Conservation (phyloP, 2,329 filamentous ascomycete species). For the Aspergillus chevalieri region DNA sequence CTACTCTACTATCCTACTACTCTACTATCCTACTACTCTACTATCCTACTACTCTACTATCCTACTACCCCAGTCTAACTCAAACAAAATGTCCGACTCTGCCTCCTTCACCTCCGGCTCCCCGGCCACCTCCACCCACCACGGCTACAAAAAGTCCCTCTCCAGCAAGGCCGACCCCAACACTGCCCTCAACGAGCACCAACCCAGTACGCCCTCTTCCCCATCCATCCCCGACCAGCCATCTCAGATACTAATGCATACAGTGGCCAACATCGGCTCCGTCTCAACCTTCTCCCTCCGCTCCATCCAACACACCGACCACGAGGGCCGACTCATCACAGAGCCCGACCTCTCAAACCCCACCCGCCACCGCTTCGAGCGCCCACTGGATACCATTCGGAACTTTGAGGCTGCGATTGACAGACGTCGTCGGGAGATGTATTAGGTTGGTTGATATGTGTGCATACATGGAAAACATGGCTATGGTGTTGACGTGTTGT, state of each 20-base stretch:
- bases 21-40: no score
- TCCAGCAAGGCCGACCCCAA: constrained; percentile 81
- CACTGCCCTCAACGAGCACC: constrained; percentile 72
- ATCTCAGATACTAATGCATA: neutral
- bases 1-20: no score
- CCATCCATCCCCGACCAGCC: neutral
- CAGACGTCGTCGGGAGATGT: constrained; percentile 39
- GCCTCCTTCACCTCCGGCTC: neutral
- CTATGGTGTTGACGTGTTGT: neutral
- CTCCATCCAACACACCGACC: constrained; percentile 68
- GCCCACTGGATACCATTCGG: constrained; percentile 84
- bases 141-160: constrained; percentile 32
- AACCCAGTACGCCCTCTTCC: constrained; percentile 62
- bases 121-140: constrained; percentile 3
- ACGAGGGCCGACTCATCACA: constrained; percentile 68
- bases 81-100: neutral
- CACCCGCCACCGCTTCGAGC: constrained; percentile 77
- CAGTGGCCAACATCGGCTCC: constrained; percentile 18
- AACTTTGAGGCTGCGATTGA: constrained; percentile 87
- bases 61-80: no score
- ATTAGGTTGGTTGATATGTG: neutral
- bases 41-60: no score
- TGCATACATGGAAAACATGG: neutral
- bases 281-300: constrained; percentile 58
- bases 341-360: constrained; percentile 89